Evolutionary conservation across 1,284 basidiomycete species (phyloP), one percentile per base, ranked within the genome.

Genomic region (Austroboletus rostrupii): DNA sequence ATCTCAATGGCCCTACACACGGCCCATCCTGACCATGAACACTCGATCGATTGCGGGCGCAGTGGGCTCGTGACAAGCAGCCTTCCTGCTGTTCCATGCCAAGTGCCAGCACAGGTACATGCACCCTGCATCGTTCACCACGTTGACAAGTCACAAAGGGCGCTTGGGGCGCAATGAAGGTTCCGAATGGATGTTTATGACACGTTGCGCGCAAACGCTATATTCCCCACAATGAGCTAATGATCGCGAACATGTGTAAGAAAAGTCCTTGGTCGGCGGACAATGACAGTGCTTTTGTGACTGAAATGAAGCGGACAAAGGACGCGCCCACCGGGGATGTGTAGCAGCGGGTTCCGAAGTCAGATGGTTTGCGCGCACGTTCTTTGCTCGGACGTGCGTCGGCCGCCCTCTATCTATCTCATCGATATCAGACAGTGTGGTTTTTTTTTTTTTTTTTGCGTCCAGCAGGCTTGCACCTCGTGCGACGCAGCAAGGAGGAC

Each of bases 181-280:
- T 52, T 39, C 61, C 49, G 35, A 48, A 63, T 65, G 50, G 44
- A 43, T 43, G 8, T 11, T 43, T 42, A 16, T 17, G 13, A 44
- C 10, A 11, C 35, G 3, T 10, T 19, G 35, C 11, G 35, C 11
- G 33, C 43, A 52, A 66, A 63, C 49, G 55, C 45, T 51, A 66
- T 53, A 46, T 63, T 52, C 62, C 50, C 56, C 60, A 33, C 60
- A 66, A 53, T 59, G 49, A 65, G 53, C 50, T 54, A 53, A 64
- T 55, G 37, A 38, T 21, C 37, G 13, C 14, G 48, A 29, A 57
- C 50, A 48, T 53, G 43, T 41, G 36, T 48, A 40, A 43, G 31
- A 28, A 49, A 47, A 52, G 64, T 59, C 54, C 50, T 28, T 50
- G 43, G 7, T 39, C 32, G 38, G 33, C 37, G 7, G 23, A 19